Evolutionary conservation across 1,284 basidiomycete species (phyloP).

Genomic region (Cystobasidium sp.): DNA sequence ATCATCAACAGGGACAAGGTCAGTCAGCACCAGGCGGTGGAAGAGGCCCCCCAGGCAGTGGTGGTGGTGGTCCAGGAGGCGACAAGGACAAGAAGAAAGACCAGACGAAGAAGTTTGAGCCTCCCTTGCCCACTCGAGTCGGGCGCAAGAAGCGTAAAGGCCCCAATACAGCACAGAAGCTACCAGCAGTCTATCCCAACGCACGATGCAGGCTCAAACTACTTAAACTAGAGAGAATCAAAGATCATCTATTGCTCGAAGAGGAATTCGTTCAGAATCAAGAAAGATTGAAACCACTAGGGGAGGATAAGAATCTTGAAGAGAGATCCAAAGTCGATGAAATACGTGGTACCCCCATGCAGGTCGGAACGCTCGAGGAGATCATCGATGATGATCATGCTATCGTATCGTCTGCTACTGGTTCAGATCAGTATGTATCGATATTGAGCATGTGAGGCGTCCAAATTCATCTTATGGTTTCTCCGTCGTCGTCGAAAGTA

Average conservation of each 20-base stretch:
- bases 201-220: conserved; percentile 95
- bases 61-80: conserved; percentile 18
- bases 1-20: conserved; percentile 44
- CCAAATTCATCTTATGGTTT: neutral
- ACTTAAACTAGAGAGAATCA: conserved; percentile 95
- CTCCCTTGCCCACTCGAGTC: conserved; percentile 93
- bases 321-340: conserved; percentile 94
- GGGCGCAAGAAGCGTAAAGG: conserved; percentile 89
- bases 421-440: conserved; percentile 96
- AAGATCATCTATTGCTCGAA: conserved; percentile 96
- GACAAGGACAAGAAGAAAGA: conserved; percentile 52
- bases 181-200: conserved; percentile 91
- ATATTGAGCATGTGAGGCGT: conserved; percentile 80
- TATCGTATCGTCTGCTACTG: conserved; percentile 91
- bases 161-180: conserved; percentile 86
- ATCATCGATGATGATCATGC: conserved; percentile 99
- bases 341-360: conserved; percentile 93
- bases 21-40: conserved; percentile 44
- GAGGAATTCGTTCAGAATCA: conserved; percentile 92
- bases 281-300: conserved; percentile 80
- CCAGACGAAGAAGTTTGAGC: conserved; percentile 86
- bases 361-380: conserved; percentile 95
- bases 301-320: conserved; percentile 94
- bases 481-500: neutral
- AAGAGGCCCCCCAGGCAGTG: conserved; percentile 7